These are phyloP conservation scores for Aspergillus persii DNA, from an alignment of 2,329 filamentous ascomycete species.

Conservation along the genomic window DNA sequence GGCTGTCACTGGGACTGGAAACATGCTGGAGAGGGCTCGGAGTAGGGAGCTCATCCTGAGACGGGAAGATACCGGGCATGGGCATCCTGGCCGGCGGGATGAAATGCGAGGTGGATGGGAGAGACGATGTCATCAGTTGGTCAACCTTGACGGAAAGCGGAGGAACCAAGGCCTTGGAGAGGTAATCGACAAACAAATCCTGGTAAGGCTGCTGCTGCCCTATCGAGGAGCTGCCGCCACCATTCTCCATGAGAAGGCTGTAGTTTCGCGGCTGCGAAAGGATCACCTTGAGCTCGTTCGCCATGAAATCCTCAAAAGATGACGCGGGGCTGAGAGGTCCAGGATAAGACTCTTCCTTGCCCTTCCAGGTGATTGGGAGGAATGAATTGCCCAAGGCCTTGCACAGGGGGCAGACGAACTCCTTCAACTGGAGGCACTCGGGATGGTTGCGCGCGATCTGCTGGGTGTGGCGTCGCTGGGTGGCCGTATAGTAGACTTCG, in stretches of 20 bases:
- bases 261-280: slow-evolving; percentile 51
- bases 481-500: slow-evolving; percentile 84
- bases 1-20: slow-evolving; percentile 29
- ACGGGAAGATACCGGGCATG: slow-evolving; percentile 41
- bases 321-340: slow-evolving; percentile 62
- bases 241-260: slow-evolving; percentile 39
- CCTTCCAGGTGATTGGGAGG: slow-evolving; percentile 92
- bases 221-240: slow-evolving; percentile 22
- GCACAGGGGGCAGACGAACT: slow-evolving; percentile 95
- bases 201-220: slow-evolving; percentile 38
- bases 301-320: slow-evolving; percentile 68
- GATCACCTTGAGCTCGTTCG: slow-evolving; percentile 53
- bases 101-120: slow-evolving; percentile 29
- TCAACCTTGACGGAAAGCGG: slow-evolving; percentile 46
- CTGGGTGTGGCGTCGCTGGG: slow-evolving; percentile 76
- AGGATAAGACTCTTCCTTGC: slow-evolving; percentile 79
- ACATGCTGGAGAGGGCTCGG: slow-evolving; percentile 34
- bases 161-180: slow-evolving; percentile 50
- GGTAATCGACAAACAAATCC: slow-evolving; percentile 53
- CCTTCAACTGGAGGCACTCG: slow-evolving; percentile 72
- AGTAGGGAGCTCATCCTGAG: slow-evolving; percentile 30
- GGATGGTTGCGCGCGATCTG: slow-evolving; percentile 95
- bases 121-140: slow-evolving; percentile 28
- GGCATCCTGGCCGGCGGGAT: slow-evolving; percentile 30
- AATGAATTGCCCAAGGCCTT: slow-evolving; percentile 96